phyloP scores from a whole-genome alignment of 129 eudicot genomes.

The Cynara cardunculus region DNA sequence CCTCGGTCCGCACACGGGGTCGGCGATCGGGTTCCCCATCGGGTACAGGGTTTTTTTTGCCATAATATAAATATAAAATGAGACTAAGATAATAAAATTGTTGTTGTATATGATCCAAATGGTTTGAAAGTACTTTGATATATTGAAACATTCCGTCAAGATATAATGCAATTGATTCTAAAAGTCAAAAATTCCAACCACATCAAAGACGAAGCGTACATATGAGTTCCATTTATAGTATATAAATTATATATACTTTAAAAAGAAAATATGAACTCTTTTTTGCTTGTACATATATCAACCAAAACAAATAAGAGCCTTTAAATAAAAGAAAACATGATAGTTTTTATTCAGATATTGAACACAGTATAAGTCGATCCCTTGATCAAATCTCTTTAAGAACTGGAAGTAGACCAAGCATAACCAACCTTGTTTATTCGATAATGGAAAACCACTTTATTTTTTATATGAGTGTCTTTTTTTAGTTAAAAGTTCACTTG shows the following conservation, averaged over 20 bases:
- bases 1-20: no score
- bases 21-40: no score
- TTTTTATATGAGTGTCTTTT: background rate
- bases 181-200: background rate
- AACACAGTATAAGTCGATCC: background rate
- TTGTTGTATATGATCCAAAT: background rate
- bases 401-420: background rate
- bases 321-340: background rate
- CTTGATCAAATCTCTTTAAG: background rate
- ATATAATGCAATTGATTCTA: background rate
- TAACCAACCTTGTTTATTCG: background rate
- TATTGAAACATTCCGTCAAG: background rate
- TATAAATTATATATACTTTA: no score
- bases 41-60: no score
- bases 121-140: background rate
- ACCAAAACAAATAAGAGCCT: background rate
- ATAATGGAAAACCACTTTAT: background rate
- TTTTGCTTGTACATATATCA: background rate
- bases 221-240: no score
- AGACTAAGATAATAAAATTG: no score
- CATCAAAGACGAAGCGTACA: background rate
- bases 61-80: no score
- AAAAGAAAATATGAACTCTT: background rate
- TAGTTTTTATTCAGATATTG: background rate
- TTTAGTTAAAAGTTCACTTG: constrained; percentile 12